Conservation (phyloP, 345 rosid species). For the Physaria fendleri region DNA sequence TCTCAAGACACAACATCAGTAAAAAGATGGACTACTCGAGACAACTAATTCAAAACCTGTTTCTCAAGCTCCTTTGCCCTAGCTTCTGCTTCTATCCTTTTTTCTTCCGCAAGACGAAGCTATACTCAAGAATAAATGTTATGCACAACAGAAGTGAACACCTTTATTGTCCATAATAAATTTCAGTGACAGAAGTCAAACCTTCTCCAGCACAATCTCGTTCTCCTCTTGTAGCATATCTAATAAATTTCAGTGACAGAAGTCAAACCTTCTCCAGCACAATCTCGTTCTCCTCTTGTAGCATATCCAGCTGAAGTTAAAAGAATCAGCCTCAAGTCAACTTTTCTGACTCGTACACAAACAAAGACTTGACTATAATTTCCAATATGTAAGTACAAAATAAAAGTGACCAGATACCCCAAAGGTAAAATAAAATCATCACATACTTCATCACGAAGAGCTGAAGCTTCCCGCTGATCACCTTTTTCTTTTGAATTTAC, state of each 20-base stretch:
- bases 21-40: background rate
- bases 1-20: background rate
- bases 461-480: slow-evolving; percentile 89
- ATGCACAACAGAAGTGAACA: slow-evolving; percentile 10
- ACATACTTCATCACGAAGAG: slow-evolving; percentile 94
- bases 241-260: background rate
- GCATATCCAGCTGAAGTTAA: slow-evolving; percentile 83
- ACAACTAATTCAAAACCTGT: slow-evolving; percentile 49
- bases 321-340: slow-evolving; percentile 24
- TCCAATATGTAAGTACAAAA: background rate
- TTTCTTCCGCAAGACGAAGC: slow-evolving; percentile 80
- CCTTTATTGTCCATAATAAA: background rate
- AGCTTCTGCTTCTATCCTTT: slow-evolving; percentile 80
- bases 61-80: slow-evolving; percentile 96
- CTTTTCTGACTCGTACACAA: background rate
- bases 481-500: slow-evolving; percentile 50
- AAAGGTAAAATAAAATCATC: slow-evolving; percentile 7
- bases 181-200: slow-evolving; percentile 18
- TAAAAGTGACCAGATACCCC: slow-evolving; percentile 3
- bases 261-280: slow-evolving; percentile 56
- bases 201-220: slow-evolving; percentile 65
- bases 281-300: slow-evolving; percentile 84
- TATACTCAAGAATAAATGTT: slow-evolving; percentile 35
- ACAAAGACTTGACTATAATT: background rate
- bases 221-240: slow-evolving; percentile 96